Conservation (phyloP, 192 early-diverging fungal species). For the Borealophlyctis nickersoniae region DNA sequence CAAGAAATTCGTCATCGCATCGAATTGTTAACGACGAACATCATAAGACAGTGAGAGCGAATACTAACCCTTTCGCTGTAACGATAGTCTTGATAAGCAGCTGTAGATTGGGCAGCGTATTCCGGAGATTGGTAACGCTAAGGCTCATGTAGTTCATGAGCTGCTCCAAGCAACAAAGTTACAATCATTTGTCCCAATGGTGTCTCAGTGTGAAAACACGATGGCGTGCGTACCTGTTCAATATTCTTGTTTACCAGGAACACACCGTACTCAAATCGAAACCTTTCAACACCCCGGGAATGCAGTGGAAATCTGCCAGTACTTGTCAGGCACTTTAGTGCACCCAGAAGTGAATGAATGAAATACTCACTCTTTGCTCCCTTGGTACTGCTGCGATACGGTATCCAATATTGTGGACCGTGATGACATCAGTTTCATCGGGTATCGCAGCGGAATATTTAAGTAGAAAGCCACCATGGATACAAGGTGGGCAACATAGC, state of each 20-base stretch:
- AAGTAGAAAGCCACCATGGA: constrained; percentile 70
- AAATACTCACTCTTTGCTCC: constrained; percentile 36
- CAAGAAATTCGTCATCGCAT: too few relatives aligned
- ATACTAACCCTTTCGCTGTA: too few relatives aligned
- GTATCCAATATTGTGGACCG: constrained; percentile 57
- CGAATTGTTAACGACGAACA: too few relatives aligned
- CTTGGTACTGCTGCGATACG: constrained; percentile 26
- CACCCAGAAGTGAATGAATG: not conserved
- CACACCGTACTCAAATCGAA: constrained; percentile 78
- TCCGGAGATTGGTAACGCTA: constrained; percentile 62
- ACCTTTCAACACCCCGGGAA: constrained; percentile 60
- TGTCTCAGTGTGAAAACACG: not conserved
- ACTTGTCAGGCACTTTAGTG: not conserved
- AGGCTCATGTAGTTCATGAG: constrained; percentile 66
- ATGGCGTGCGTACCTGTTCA: constrained; percentile 60
- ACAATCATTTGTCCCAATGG: not conserved
- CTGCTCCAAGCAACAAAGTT: constrained; percentile 27
- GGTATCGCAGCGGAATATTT: constrained; percentile 67
- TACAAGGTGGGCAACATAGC: constrained; percentile 66
- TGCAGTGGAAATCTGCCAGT: constrained; percentile 70
- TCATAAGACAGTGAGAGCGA: too few relatives aligned
- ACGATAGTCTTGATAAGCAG: constrained; percentile 45
- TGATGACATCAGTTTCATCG: constrained; percentile 72
- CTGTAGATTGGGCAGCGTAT: constrained; percentile 70
- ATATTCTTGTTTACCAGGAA: constrained; percentile 83